Percentiles rank a stretch among this genome's conserved stretches.
These are phyloP conservation scores for Berkeleyomyces rouxiae DNA, from an alignment of 2,329 filamentous ascomycete genomes.

Conservation along the genomic window DNA sequence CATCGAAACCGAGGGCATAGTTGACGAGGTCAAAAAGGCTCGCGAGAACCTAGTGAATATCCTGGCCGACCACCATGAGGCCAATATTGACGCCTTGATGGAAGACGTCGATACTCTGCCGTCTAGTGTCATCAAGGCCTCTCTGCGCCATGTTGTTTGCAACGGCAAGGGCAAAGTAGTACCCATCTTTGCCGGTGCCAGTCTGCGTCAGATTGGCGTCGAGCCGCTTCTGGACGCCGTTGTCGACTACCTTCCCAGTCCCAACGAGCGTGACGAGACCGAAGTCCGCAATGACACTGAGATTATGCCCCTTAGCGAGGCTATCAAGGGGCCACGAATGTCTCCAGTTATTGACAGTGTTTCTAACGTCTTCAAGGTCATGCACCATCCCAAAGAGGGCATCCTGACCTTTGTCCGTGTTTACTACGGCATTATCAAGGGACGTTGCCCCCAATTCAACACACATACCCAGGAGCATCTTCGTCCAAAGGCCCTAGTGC, in stretches of 20 bases:
- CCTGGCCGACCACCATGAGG: constrained; percentile 76
- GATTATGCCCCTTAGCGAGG: constrained; percentile 21
- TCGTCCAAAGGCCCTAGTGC: constrained; percentile 61
- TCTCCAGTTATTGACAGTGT: constrained; percentile 24
- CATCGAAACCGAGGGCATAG: constrained; percentile 14
- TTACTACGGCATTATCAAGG: constrained; percentile 66
- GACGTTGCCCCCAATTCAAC: constrained; percentile 67
- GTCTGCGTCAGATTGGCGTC: constrained; percentile 85
- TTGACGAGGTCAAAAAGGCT: constrained; percentile 53
- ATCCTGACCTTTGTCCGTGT: constrained; percentile 84
- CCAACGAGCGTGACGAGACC: constrained; percentile 61
- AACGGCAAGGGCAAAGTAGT: constrained; percentile 55
- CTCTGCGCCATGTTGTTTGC: constrained; percentile 56
- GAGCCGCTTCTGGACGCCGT: constrained; percentile 82
- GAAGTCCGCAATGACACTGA: constrained; percentile 55
- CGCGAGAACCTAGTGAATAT: constrained; percentile 65
- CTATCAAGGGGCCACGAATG: constrained; percentile 24
- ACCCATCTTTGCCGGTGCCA: constrained; percentile 80
- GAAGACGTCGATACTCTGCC: constrained; percentile 62
- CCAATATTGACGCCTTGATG: constrained; percentile 69
- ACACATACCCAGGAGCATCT: constrained; percentile 69
- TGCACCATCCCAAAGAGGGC: constrained; percentile 70
- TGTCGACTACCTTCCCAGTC: constrained; percentile 71
- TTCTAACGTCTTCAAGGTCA: constrained; percentile 82
- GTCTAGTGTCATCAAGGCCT: constrained; percentile 48